Percentiles rank a stretch among this genome's conserved stretches.
These are phyloP conservation scores for Trypanosoma lewisi DNA, from an alignment of 208 protist genomes.

Conservation along the genomic window DNA sequence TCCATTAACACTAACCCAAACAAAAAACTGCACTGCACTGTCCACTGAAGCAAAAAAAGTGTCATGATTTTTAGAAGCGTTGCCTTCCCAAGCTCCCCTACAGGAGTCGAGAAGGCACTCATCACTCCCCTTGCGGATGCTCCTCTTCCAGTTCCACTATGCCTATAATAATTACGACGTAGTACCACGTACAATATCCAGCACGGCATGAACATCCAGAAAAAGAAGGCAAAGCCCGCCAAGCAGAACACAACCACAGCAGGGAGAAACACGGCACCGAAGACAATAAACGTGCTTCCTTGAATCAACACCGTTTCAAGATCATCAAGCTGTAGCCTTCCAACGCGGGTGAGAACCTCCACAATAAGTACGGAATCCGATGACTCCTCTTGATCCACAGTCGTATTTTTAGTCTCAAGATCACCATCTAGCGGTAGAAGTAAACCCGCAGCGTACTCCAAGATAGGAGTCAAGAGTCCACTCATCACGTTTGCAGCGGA, in stretches of 20 bases:
- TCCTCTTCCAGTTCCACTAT: constrained; percentile 10
- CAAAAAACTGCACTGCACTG: constrained; percentile 52
- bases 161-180: constrained; percentile 46
- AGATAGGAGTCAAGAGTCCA: constrained; percentile 45
- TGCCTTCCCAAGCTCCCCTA: not conserved
- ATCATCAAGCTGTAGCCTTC: constrained; percentile 45
- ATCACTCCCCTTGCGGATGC: not conserved
- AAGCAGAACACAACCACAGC: not conserved
- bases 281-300: constrained; percentile 52
- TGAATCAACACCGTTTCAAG: constrained; percentile 60
- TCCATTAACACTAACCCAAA: constrained; percentile 32
- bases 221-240: constrained; percentile 18
- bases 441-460: constrained; percentile 43
- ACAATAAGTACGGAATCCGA: constrained; percentile 53
- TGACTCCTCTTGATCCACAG: constrained; percentile 43
- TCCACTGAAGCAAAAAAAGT: constrained; percentile 46
- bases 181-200: constrained; percentile 32
- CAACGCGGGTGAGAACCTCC: constrained; percentile 50
- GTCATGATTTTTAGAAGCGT: constrained; percentile 42
- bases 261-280: constrained; percentile 33
- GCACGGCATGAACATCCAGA: constrained; percentile 37
- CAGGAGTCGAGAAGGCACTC: not conserved
- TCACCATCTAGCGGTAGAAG: constrained; percentile 37
- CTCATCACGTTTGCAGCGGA: constrained; percentile 54
- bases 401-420: constrained; percentile 10